Percentiles rank a stretch among this genome's conserved stretches.
phyloP scores from a whole-genome alignment of 148 eudicot species.

The Drosera capensis region DNA sequence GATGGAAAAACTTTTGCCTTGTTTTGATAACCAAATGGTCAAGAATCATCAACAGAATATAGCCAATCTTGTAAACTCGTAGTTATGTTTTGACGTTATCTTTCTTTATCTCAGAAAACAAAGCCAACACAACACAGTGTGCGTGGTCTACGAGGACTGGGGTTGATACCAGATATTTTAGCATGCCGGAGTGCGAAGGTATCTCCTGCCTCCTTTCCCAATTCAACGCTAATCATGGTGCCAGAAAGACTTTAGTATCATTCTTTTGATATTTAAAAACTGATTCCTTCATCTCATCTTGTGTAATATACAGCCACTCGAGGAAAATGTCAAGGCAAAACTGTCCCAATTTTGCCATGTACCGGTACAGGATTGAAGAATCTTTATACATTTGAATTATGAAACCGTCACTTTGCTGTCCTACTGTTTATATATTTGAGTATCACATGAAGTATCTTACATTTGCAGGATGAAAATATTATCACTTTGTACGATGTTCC shows the following conservation, averaged over 20 bases:
- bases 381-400: not conserved
- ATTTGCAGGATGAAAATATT: conserved; percentile 50
- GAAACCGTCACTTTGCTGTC: not conserved
- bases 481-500: conserved; percentile 78
- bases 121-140: conserved; percentile 99
- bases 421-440: conserved; percentile 1
- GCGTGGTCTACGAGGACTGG: conserved; percentile 76
- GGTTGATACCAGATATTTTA: conserved; percentile 70
- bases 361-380: conserved; percentile 31
- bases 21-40: not conserved
- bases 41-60: not conserved
- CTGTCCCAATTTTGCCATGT: conserved; percentile 93
- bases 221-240: not conserved
- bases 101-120: conserved; percentile 53
- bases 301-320: conserved; percentile 44
- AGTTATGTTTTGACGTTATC: conserved; percentile 7
- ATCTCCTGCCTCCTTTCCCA: conserved; percentile 14
- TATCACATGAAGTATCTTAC: conserved; percentile 1
- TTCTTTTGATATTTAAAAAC: not conserved
- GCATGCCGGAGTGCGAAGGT: conserved; percentile 95
- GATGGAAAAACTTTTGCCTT: not conserved
- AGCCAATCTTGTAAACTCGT: conserved; percentile 1
- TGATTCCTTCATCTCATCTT: conserved; percentile 7
- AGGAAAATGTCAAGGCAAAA: conserved; percentile 60
- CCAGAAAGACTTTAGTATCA: not conserved